These are phyloP conservation scores for Epichloe glyceriae DNA, from an alignment of 2,329 filamentous ascomycete species.

Conservation along the genomic window DNA sequence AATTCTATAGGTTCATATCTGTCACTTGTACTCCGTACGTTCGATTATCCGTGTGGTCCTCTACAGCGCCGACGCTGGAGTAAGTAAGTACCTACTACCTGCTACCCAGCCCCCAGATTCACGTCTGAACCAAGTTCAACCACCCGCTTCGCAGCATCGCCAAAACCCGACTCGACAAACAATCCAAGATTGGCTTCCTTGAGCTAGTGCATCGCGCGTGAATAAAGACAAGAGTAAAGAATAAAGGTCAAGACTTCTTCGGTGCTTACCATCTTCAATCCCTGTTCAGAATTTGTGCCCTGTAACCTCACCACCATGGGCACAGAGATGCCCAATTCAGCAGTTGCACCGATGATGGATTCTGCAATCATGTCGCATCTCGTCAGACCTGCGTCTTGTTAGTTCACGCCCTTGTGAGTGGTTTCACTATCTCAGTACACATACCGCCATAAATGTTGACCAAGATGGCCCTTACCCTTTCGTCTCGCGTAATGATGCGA, in stretches of 20 bases:
- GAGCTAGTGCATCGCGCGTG: constrained; percentile 15
- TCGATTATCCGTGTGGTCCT: no score
- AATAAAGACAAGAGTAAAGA: no score
- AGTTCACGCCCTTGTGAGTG: neutral
- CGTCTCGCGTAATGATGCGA: constrained; percentile 57
- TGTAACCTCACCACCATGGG: constrained; percentile 34
- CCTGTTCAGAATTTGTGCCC: constrained; percentile 31
- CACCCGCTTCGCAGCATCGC: constrained; percentile 19
- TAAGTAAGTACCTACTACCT: no score
- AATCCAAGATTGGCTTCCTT: constrained; percentile 22
- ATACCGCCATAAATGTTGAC: constrained; percentile 42
- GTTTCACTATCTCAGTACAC: neutral
- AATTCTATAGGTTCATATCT: no score
- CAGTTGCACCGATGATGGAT: constrained; percentile 30
- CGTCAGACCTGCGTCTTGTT: constrained; percentile 26
- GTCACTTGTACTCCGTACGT: no score
- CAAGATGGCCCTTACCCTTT: constrained; percentile 53
- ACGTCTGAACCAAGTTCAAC: constrained; percentile 17
- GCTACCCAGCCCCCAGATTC: no score
- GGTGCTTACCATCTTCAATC: constrained; percentile 24
- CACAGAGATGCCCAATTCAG: constrained; percentile 23
- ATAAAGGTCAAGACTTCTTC: no score
- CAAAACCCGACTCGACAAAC: constrained; percentile 26
- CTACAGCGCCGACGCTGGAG: no score
- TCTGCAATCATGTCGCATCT: constrained; percentile 38